Conservation (phyloP, 139 green algal species). For the Tetradesmus lagerheimii region DNA sequence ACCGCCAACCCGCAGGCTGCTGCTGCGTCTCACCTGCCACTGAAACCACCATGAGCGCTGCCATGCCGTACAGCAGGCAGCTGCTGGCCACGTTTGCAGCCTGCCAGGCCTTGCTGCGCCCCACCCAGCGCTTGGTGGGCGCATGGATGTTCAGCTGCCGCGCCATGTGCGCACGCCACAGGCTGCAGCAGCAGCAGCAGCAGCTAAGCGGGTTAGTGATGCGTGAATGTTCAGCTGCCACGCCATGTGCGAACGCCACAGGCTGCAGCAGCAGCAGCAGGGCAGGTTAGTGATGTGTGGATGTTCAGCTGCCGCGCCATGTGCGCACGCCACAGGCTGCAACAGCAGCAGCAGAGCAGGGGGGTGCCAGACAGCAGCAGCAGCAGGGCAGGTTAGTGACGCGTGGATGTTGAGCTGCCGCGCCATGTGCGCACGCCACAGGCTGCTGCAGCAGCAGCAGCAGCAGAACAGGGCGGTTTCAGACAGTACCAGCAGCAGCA, state of each 20-base stretch:
- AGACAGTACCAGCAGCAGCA: too few species aligned
- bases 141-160: conserved; percentile 37
- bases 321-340: too few species aligned
- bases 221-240: neutral
- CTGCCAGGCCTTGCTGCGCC: conserved; percentile 12
- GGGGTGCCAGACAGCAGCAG: neutral
- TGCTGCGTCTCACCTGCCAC: conserved; percentile 1
- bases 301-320: neutral
- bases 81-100: neutral
- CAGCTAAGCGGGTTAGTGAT: neutral
- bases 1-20: too few species aligned
- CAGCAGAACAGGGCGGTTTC: too few species aligned
- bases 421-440: neutral
- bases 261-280: neutral
- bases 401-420: neutral
- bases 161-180: conserved; percentile 20
- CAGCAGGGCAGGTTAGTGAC: neutral
- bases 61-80: conserved; percentile 17
- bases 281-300: neutral
- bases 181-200: conserved; percentile 10
- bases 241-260: too few species aligned
- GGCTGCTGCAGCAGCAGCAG: neutral
- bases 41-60: conserved; percentile 3
- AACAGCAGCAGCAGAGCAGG: neutral
- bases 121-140: conserved; percentile 15